Conservation (phyloP, 305 asterid genomes). For the Coffea humblotiana region DNA sequence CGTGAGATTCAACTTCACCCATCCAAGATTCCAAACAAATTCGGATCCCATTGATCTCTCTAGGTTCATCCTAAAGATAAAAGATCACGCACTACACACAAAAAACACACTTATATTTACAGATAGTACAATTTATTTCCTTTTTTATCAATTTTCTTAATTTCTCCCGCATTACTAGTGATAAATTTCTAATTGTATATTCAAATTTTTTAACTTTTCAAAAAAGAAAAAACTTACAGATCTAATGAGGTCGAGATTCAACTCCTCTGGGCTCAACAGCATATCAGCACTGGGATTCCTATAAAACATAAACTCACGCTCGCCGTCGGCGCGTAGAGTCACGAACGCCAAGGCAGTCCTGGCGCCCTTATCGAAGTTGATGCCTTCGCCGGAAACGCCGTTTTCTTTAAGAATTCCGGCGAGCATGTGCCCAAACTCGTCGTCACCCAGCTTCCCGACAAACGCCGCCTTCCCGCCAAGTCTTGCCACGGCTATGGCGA, state of each 20-base stretch:
- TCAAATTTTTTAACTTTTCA: neutral
- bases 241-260: constrained; percentile 63
- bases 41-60: neutral
- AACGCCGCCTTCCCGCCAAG: constrained; percentile 80
- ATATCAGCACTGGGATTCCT: constrained; percentile 80
- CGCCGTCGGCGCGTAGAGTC: constrained; percentile 85
- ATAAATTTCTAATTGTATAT: neutral
- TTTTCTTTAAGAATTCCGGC: constrained; percentile 78
- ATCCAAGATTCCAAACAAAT: constrained; percentile 6
- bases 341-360: constrained; percentile 89
- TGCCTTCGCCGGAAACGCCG: constrained; percentile 68
- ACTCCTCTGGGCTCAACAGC: constrained; percentile 53
- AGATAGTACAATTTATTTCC: too few relatives aligned
- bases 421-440: constrained; percentile 89
- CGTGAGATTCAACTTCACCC: constrained; percentile 14
- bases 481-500: constrained; percentile 75
- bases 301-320: constrained; percentile 90
- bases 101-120: neutral
- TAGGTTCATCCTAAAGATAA: neutral
- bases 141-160: neutral
- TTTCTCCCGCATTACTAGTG: neutral
- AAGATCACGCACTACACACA: neutral
- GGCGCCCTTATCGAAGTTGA: constrained; percentile 70
- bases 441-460: constrained; percentile 83
- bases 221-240: constrained; percentile 42